phyloP scores from a whole-genome alignment of 2,329 filamentous ascomycete species.

The Macrophomina tecta region DNA sequence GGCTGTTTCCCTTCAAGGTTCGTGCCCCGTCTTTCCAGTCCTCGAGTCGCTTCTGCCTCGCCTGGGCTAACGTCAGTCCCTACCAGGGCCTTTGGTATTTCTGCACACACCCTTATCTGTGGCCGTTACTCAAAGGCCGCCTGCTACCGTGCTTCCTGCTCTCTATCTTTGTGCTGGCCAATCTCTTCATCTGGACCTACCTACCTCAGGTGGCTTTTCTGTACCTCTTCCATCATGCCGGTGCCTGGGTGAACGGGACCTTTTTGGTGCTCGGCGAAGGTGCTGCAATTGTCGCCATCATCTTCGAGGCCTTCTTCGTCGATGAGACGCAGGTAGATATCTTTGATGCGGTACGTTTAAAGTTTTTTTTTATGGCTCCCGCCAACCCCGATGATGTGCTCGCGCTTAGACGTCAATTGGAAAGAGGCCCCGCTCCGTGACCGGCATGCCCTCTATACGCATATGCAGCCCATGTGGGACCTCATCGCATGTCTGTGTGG shows the following conservation, averaged over 20 bases:
- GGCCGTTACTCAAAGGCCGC: constrained; percentile 77
- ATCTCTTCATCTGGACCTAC: constrained; percentile 88
- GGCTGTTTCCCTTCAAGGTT: constrained; percentile 42
- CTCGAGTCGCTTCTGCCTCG: neutral
- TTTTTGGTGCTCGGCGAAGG: constrained; percentile 79
- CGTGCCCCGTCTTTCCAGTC: neutral
- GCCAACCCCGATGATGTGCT: constrained; percentile 14
- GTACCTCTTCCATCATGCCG: constrained; percentile 79
- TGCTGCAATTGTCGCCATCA: constrained; percentile 65
- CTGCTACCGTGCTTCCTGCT: constrained; percentile 82
- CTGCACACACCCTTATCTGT: constrained; percentile 75
- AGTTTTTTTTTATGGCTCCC: constrained; percentile 1
- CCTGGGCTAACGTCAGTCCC: constrained; percentile 6
- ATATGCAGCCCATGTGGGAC: neutral
- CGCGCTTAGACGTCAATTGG: constrained; percentile 7
- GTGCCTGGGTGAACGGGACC: constrained; percentile 88
- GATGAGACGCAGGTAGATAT: constrained; percentile 79
- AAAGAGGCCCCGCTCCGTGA: neutral
- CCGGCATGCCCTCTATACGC: neutral
- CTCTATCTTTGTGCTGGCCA: constrained; percentile 79
- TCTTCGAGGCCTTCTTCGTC: constrained; percentile 60
- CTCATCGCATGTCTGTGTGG: neutral
- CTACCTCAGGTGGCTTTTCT: constrained; percentile 89
- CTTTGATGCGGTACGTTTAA: constrained; percentile 71
- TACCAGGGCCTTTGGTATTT: constrained; percentile 81